Evolutionary conservation across 164 flowering plant genomes (phyloP), one percentile per base, ranked within the genome.

Genomic region (Aristolochia fimbriata): DNA sequence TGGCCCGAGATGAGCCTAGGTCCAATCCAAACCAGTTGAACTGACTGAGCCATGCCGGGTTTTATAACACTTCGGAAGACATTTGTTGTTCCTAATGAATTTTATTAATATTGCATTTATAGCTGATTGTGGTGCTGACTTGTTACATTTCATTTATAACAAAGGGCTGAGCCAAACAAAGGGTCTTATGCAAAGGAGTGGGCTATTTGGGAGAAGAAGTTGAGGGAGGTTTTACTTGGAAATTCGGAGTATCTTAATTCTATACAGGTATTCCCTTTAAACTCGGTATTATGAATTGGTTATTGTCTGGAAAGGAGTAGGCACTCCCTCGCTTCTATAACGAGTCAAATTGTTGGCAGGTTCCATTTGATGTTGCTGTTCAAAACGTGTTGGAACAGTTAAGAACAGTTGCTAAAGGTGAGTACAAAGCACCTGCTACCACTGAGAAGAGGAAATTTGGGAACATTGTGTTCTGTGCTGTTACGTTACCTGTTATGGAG

Each of bases 131-230:
- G 43, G 43, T 37, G 10, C 24, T 55, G 33, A n/a, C 57, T n/a
- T 55, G 57, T 27, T 55, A 22, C 20, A 22, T 57, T 4, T 24
- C 24, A 6, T 23, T 25, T 22, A 19, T 23, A 0, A 37, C 19
- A 58, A 48, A 93, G 99, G 64, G 43, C 76, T 76, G 97, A 93
- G n/a, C 76, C 97, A 37, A 77, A 88, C 22, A 90, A 88, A 73
- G 99, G 99, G 59, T 46, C 86, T 54, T 93, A 90, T 70, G 78
- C 85, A 25, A 69, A 67, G 37, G 95, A 88, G 30, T 93, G 99
- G 99, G 68, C 70, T 57, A 78, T 76, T 58, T 93, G 99, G 99
- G 99, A 93, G 71, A 85, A 80, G 70, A 69, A 73, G 27, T 59
- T 93, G 69, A 76, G 96, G 37, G 83, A 83, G 53, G 63, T 70